These are phyloP conservation scores for Halophytophthora polymorphica DNA, from an alignment of 352 stramenopile genomes.

Conservation along the genomic window DNA sequence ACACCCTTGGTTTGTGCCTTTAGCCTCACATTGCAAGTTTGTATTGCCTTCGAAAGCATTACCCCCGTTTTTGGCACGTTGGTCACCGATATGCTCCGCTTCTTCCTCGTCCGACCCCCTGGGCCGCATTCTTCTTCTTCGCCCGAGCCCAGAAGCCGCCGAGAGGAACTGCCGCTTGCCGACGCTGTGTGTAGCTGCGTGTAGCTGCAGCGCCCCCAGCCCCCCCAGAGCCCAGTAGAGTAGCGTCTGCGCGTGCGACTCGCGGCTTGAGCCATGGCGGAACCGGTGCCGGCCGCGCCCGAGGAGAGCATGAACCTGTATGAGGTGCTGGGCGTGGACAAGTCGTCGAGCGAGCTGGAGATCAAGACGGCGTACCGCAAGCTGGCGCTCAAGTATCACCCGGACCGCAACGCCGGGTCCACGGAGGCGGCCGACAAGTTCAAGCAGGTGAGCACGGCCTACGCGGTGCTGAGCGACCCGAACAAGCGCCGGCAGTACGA, in stretches of 20 bases:
- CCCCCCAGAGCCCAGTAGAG: neutral
- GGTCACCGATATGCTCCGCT: too few species aligned
- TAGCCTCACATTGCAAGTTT: too few species aligned
- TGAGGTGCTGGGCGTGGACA: slow-evolving; percentile 87
- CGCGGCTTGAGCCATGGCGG: slow-evolving; percentile 35
- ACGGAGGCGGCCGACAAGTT: slow-evolving; percentile 79
- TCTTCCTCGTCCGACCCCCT: too few species aligned
- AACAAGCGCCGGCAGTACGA: slow-evolving; percentile 89
- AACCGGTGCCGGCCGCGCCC: slow-evolving; percentile 46
- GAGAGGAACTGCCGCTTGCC: neutral
- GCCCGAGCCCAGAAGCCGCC: too few species aligned
- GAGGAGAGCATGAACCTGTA: slow-evolving; percentile 78
- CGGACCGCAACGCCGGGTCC: slow-evolving; percentile 82
- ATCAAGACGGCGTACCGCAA: slow-evolving; percentile 90
- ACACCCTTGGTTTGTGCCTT: too few species aligned
- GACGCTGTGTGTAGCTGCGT: neutral
- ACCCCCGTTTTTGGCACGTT: too few species aligned
- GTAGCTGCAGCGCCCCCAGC: neutral
- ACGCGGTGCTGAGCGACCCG: slow-evolving; percentile 81
- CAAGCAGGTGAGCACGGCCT: slow-evolving; percentile 83
- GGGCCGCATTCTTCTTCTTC: too few species aligned
- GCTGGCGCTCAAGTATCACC: slow-evolving; percentile 88
- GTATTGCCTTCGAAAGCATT: too few species aligned
- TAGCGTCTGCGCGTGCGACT: neutral
- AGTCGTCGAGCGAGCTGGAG: slow-evolving; percentile 84